Percentiles rank a stretch among this genome's conserved stretches.
Conservation (phyloP, 2,329 filamentous ascomycete species). For the Ascochyta koolunga region DNA sequence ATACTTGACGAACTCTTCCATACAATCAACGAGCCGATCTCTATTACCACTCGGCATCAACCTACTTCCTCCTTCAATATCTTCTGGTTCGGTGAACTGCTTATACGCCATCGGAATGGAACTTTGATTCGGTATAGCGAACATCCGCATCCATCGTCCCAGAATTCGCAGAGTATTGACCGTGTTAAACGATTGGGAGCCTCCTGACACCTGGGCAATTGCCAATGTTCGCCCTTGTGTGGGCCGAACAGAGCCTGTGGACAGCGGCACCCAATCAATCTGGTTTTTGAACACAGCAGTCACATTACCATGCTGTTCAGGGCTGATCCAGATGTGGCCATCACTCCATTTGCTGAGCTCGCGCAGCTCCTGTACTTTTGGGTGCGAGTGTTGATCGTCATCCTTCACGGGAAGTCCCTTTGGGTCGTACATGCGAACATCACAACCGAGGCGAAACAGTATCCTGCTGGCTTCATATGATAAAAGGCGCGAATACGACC, state of each 20-base stretch:
- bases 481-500: slow-evolving; percentile 66
- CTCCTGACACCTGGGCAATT: slow-evolving; percentile 67
- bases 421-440: slow-evolving; percentile 68
- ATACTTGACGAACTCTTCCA: slow-evolving; percentile 75
- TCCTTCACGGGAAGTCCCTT: slow-evolving; percentile 67
- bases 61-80: slow-evolving; percentile 55
- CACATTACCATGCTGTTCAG: slow-evolving; percentile 70
- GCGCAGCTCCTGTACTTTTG: slow-evolving; percentile 68
- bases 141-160: slow-evolving; percentile 74
- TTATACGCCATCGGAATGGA: slow-evolving; percentile 69
- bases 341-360: slow-evolving; percentile 68
- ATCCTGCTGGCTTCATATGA: slow-evolving; percentile 66
- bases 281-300: slow-evolving; percentile 69
- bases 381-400: slow-evolving; percentile 62
- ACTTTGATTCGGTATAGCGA: slow-evolving; percentile 69
- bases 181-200: slow-evolving; percentile 70
- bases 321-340: slow-evolving; percentile 69
- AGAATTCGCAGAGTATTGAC: slow-evolving; percentile 70
- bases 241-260: slow-evolving; percentile 65
- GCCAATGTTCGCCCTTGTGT: slow-evolving; percentile 70
- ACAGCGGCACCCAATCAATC: slow-evolving; percentile 72
- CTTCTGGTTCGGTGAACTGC: slow-evolving; percentile 61
- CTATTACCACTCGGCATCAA: slow-evolving; percentile 63
- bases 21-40: slow-evolving; percentile 68
- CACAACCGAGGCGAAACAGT: slow-evolving; percentile 68